Base-by-base conservation (phyloP, 768 basidiomycete species). In the Macrocybe gigantea region DNA sequence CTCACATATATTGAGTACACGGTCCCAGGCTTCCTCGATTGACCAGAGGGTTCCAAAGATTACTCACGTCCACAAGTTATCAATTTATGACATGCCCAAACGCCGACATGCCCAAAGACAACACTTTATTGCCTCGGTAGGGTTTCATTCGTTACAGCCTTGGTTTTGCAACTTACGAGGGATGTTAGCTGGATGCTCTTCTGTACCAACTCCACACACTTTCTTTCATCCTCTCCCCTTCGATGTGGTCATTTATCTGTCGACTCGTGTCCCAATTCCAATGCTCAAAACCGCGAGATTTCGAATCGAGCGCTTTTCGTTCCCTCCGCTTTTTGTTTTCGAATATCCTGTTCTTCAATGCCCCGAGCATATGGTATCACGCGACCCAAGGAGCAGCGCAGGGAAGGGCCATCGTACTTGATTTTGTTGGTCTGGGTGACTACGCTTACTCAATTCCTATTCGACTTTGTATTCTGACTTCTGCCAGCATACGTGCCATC, bases 351-450 rank as follows among this genome's bases (percentile, higher is more conserved):
- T 56, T 77, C 50, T 72, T 81, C 64, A 88, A 88, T 51, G 51
- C 68, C 33, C 73, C 79, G 32, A 77, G 72, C 53, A 50, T 90
- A 34, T 86, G 82, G 78, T 67, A 66, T 33, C 88, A 91, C 55
- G 69, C 74, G 47, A 70, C 68, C 31, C 62, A 71, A 35, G 76
- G 77, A 5, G 65, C 77, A 45, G 61, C 72, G 30, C 75, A 82
- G 48, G 79, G 80, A n/a, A 72, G 82, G 55, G 69, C 77, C 7
- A 64, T 88, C 57, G 63, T 91, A 33, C 78, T 91, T 50, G 88
- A 90, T 61, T 90, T 90, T 58, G 76, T 90, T 49, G 88, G 88
- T 47, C 73, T 81, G 72, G 79, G 88, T 89, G 55, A 43, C 82
- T 72, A 8, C 34, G 42, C 15, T 38, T 32, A 35, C 9, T 38